Conservation (phyloP, 176 grass and related monocot genomes). For the Zea luxurians region DNA sequence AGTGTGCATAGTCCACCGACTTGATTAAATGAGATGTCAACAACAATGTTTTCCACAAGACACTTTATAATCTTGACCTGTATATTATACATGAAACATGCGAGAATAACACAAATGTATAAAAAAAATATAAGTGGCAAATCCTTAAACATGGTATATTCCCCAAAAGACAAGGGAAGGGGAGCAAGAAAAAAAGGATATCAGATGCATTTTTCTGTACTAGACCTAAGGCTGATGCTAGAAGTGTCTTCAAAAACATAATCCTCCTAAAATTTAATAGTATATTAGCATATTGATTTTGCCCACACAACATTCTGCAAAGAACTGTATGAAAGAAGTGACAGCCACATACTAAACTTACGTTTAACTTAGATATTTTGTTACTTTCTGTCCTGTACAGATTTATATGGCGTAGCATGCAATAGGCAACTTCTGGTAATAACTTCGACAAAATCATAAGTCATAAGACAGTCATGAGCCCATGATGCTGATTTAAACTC, state of each 20-base stretch:
- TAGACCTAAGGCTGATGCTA: background rate
- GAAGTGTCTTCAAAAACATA: constrained; percentile 9
- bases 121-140: background rate
- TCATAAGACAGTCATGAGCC: constrained; percentile 1
- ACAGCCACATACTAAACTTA: background rate
- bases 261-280: constrained; percentile 9
- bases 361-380: constrained; percentile 20
- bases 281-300: background rate
- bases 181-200: background rate
- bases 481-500: constrained; percentile 1
- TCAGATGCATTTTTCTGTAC: background rate
- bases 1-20: constrained; percentile 93
- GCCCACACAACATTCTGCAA: background rate
- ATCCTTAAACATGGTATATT: constrained; percentile 18
- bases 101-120: constrained; percentile 22
- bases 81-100: constrained; percentile 36
- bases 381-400: background rate
- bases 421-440: constrained; percentile 23
- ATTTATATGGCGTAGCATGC: constrained; percentile 16
- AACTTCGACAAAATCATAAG: background rate
- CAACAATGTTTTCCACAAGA: constrained; percentile 96
- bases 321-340: constrained; percentile 14
- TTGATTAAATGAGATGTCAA: constrained; percentile 98
- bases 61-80: constrained; percentile 99
- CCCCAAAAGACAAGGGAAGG: background rate